Percentiles rank a stretch among this genome's conserved stretches.
These are phyloP conservation scores for Geranium rotundifolium DNA, from an alignment of 345 rosid genomes.

Conservation along the genomic window DNA sequence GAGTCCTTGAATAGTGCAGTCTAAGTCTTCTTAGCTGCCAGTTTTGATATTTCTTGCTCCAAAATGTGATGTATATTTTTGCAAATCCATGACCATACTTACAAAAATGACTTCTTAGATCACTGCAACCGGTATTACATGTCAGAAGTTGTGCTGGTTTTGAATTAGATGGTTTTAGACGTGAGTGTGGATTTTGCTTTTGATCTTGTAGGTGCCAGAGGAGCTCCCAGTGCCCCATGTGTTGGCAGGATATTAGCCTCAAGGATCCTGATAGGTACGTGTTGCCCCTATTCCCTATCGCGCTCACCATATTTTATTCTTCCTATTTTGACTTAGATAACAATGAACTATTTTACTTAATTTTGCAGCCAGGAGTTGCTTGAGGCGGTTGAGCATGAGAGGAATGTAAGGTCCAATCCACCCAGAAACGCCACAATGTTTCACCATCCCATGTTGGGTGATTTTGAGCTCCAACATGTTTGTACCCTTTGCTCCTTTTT, in stretches of 20 bases:
- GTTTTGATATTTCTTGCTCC: too few relatives aligned
- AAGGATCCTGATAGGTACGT: conserved; percentile 49
- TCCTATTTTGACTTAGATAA: not conserved
- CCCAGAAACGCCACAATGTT: conserved; percentile 46
- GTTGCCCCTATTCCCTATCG: conserved; percentile 2
- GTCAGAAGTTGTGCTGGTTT: not conserved
- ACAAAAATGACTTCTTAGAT: too few relatives aligned
- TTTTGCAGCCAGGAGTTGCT: conserved; percentile 53
- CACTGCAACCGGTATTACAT: not conserved
- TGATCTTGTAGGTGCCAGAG: conserved; percentile 50
- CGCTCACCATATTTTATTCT: not conserved
- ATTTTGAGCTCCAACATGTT: conserved; percentile 61
- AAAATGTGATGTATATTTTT: too few relatives aligned
- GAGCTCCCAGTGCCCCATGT: conserved; percentile 78
- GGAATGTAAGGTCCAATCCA: conserved; percentile 33
- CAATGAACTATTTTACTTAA: too few relatives aligned
- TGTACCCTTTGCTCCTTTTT: conserved; percentile 11
- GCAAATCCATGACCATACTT: too few relatives aligned
- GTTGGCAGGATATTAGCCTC: conserved; percentile 55
- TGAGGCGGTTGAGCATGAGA: conserved; percentile 58
- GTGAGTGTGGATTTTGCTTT: conserved; percentile 1
- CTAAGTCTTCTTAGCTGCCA: too few relatives aligned
- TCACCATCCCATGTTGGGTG: conserved; percentile 56
- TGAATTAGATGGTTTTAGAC: not conserved
- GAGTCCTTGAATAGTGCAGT: too few relatives aligned